Evolutionary conservation across 2,329 filamentous ascomycete genomes (phyloP), one percentile per base, ranked within the genome.

Genomic region (Didymosphaeria variabile): DNA sequence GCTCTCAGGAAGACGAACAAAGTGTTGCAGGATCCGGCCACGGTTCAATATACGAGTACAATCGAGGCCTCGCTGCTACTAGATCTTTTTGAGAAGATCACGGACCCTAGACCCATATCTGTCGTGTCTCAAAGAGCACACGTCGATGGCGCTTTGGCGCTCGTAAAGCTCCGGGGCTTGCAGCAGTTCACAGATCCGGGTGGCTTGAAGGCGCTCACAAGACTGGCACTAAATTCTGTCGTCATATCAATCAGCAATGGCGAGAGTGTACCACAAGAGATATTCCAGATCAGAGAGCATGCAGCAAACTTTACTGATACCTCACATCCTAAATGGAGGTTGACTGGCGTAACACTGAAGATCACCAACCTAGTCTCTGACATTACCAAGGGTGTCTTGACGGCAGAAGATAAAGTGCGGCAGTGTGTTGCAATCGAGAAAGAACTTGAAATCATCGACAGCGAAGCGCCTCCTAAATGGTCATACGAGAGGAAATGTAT

Each of bases 281-380:
- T 77, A 17, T 52, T 56, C 21, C 31, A 68, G 21, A 68, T 77
- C 32, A 62, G 72, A 51, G 31, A 57, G 21, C 63, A 77, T 49
- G 55, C 71, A 5, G 65, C 69, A 31, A 62, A 62, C 2, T 70
- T 64, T 54, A 19, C 76, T 13, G 59, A 73, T 29, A 62, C 58
- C 7, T 49, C 61, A 2, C 67, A 75, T 59, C 74, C 73, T 0
- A 77, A 76, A 57, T 79, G 73, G 72, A 67, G 55, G 50, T 54
- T 76, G 0, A 72, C 65, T 8, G 69, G 68, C 0, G 50, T 77
- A 17, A 67, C 69, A n/a, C 59, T 77, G 9, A 63, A 75, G 23
- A 66, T 70, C 40, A 67, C 71, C 2, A 62, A 70, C 38, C 62
- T 77, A 2, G 63, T 64, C 5, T 59, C 65, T 13, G 63, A 64